These are phyloP conservation scores for Salvia miltiorrhiza DNA, from an alignment of 257 asterid genomes.

Conservation along the genomic window DNA sequence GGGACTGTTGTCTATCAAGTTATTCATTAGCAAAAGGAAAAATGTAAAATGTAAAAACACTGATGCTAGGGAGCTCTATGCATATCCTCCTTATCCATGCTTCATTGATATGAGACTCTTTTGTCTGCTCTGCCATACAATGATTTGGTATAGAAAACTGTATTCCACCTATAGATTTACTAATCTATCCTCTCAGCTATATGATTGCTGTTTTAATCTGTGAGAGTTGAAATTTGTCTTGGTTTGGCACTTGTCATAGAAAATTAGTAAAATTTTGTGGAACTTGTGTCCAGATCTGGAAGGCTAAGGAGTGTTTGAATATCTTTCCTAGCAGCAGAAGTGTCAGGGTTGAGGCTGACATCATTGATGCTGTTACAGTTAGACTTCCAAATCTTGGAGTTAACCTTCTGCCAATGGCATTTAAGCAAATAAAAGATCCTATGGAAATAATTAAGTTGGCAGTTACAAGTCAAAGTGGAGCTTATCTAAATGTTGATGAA, in stretches of 20 bases:
- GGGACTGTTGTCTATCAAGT: background rate
- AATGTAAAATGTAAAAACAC: background rate
- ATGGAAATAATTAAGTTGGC: conserved; percentile 90
- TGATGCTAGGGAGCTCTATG: background rate
- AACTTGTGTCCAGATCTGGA: conserved; percentile 68
- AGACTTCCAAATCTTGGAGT: conserved; percentile 97
- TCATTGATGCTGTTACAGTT: conserved; percentile 80
- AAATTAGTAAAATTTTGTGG: conserved; percentile 14
- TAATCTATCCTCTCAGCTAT: conserved; percentile 5
- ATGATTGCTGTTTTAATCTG: conserved; percentile 3
- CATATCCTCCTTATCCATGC: background rate
- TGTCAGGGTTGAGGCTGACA: conserved; percentile 82
- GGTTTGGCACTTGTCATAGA: background rate
- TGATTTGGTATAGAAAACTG: conserved; percentile 5
- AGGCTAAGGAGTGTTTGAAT: conserved; percentile 95
- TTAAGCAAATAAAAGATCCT: conserved; percentile 93
- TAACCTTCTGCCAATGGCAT: conserved; percentile 90
- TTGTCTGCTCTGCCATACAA: conserved; percentile 5
- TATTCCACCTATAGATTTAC: background rate
- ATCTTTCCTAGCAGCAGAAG: conserved; percentile 83
- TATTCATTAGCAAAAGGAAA: conserved; percentile 2
- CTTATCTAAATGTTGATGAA: conserved; percentile 91
- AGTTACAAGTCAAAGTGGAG: conserved; percentile 76
- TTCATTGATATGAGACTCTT: conserved; percentile 10
- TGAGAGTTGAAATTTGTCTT: background rate